phyloP scores from a whole-genome alignment of 164 flowering plant species.

The Euptelea pleiosperma region DNA sequence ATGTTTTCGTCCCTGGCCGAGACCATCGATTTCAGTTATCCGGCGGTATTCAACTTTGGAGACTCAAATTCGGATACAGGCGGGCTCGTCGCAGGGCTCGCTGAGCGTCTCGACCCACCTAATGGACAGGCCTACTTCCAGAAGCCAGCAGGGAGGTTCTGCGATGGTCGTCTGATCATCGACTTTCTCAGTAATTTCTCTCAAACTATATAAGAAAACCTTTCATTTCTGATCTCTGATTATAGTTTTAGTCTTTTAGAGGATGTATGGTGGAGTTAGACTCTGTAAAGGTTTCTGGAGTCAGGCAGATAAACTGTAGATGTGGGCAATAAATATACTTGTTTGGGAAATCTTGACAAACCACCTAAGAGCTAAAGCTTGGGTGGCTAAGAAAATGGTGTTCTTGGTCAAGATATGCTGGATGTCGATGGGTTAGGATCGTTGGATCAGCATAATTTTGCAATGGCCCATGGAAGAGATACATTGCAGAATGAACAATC shows the following conservation, averaged over 20 bases:
- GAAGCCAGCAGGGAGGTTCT: slow-evolving; percentile 57
- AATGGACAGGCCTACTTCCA: slow-evolving; percentile 49
- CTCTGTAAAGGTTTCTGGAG: no score
- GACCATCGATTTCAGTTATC: slow-evolving; percentile 35
- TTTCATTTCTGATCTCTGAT: neutral
- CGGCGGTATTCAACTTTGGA: slow-evolving; percentile 70
- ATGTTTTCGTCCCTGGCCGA: neutral
- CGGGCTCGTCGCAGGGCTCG: slow-evolving; percentile 42
- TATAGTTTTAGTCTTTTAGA: neutral
- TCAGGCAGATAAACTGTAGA: no score
- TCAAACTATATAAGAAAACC: neutral
- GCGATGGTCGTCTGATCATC: slow-evolving; percentile 64
- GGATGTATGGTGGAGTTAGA: no score
- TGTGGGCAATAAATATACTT: no score
- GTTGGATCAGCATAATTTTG: no score
- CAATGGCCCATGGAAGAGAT: no score
- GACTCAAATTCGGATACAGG: slow-evolving; percentile 82
- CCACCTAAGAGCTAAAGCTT: no score
- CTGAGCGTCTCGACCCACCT: slow-evolving; percentile 41
- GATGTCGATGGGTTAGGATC: no score
- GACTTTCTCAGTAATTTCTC: slow-evolving; percentile 53
- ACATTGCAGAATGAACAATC: neutral
- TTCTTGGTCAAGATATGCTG: no score
- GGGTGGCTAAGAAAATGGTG: no score
- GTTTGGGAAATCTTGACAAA: no score